These are phyloP conservation scores for Pascua sp. DNA, from an alignment of 1,284 basidiomycete species.

Conservation along the genomic window DNA sequence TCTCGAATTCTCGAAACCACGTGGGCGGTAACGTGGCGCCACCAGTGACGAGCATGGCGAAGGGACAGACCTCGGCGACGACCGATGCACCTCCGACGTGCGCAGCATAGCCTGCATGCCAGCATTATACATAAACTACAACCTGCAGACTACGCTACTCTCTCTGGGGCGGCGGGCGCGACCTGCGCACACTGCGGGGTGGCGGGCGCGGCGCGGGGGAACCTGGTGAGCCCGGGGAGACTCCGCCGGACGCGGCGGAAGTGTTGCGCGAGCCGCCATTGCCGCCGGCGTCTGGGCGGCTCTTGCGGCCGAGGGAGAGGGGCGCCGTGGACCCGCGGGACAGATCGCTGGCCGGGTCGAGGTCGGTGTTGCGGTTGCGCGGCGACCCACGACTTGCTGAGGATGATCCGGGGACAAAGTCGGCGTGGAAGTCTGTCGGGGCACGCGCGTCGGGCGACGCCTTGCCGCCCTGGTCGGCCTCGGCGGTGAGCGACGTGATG, in stretches of 20 bases:
- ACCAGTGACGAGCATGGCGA: no score
- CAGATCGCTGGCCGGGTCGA: slow-evolving; percentile 1
- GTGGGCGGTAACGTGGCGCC: no score
- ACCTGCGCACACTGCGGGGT: slow-evolving; percentile 14
- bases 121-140: not conserved
- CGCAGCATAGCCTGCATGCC: not conserved
- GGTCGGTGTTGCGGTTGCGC: not conserved
- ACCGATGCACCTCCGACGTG: no score
- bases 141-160: not conserved
- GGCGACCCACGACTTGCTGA: not conserved
- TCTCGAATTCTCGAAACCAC: no score
- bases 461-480: slow-evolving; percentile 1
- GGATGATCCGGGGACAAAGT: not conserved
- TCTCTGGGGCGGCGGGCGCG: slow-evolving; percentile 2
- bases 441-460: not conserved
- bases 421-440: not conserved
- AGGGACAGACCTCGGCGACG: no score
- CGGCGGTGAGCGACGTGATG: slow-evolving; percentile 53
- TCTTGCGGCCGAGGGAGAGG: slow-evolving; percentile 8
- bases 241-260: not conserved
- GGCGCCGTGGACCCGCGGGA: slow-evolving; percentile 16
- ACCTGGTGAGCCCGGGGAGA: not conserved
- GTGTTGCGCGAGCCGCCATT: not conserved
- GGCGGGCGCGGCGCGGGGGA: slow-evolving; percentile 9
- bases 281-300: not conserved